phyloP scores from a whole-genome alignment of 2,329 filamentous ascomycete species.

The Bipolaris cookei region DNA sequence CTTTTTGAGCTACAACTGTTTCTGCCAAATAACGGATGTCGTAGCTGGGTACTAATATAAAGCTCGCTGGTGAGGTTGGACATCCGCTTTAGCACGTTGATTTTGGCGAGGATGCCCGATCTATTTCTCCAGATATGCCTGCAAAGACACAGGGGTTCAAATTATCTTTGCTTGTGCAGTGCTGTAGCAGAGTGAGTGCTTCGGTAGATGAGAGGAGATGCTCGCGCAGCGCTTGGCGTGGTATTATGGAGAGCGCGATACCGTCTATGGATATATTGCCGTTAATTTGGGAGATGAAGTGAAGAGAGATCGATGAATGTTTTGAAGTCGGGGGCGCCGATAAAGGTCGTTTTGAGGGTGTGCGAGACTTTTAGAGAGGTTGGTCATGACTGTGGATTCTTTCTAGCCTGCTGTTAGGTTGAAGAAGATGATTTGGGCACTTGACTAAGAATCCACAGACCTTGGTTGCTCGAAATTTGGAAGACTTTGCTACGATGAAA shows the following conservation, averaged over 20 bases:
- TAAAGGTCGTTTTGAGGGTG: background rate
- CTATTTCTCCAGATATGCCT: background rate
- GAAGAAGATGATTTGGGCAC: constrained; percentile 38
- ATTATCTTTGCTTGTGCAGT: background rate
- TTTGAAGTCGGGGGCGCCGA: background rate
- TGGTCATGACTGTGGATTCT: background rate
- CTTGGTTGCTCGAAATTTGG: constrained; percentile 57
- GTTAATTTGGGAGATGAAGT: background rate
- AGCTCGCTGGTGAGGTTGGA: too few species aligned
- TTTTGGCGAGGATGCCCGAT: too few species aligned
- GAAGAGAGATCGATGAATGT: background rate
- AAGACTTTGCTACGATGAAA: constrained; percentile 52
- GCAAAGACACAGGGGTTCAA: background rate
- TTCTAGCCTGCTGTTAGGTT: constrained; percentile 7
- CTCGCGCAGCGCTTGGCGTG: background rate
- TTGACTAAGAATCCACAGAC: constrained; percentile 32
- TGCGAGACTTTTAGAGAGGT: background rate
- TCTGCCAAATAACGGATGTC: too few species aligned
- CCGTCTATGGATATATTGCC: constrained; percentile 1
- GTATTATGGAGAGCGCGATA: background rate
- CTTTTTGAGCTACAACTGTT: too few species aligned
- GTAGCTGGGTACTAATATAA: too few species aligned
- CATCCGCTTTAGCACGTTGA: too few species aligned
- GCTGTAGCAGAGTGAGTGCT: background rate
- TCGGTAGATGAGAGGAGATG: background rate